These are phyloP conservation scores for Lizonia empirigonia DNA, from an alignment of 2,329 filamentous ascomycete species.

Conservation along the genomic window DNA sequence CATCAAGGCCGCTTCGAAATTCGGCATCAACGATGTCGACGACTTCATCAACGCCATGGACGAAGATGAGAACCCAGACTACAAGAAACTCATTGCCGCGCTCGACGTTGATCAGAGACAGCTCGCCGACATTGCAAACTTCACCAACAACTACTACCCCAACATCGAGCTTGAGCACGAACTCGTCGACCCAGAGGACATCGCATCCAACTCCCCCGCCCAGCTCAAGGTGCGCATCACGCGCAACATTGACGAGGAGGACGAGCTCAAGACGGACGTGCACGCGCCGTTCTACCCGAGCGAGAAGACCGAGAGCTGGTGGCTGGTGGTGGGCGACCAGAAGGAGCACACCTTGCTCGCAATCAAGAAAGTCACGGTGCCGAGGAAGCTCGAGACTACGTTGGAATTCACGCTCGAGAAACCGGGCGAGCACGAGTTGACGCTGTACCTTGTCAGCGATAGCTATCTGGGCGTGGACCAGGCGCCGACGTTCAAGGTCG, in stretches of 20 bases:
- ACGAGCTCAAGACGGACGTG: constrained; percentile 78
- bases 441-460: constrained; percentile 94
- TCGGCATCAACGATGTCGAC: constrained; percentile 88
- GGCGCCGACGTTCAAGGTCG: constrained; percentile 85
- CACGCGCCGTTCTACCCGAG: constrained; percentile 93
- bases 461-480: constrained; percentile 97
- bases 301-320: constrained; percentile 97
- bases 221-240: constrained; percentile 85
- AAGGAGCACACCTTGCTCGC: constrained; percentile 83
- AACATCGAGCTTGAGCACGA: constrained; percentile 92
- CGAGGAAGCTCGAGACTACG: constrained; percentile 74
- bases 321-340: constrained; percentile 94
- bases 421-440: constrained; percentile 83
- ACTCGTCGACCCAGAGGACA: constrained; percentile 77
- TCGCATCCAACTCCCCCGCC: constrained; percentile 79
- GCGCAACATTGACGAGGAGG: constrained; percentile 76
- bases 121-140: constrained; percentile 85
- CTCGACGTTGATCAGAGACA: constrained; percentile 81
- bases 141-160: constrained; percentile 96
- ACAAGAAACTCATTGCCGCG: constrained; percentile 75
- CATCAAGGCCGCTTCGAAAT: constrained; percentile 80
- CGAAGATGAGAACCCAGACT: constrained; percentile 85
- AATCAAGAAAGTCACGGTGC: constrained; percentile 93
- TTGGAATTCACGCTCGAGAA: constrained; percentile 88
- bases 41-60: constrained; percentile 99